Conservation (phyloP, 148 eudicot species). For the Rhododendron vialii region DNA sequence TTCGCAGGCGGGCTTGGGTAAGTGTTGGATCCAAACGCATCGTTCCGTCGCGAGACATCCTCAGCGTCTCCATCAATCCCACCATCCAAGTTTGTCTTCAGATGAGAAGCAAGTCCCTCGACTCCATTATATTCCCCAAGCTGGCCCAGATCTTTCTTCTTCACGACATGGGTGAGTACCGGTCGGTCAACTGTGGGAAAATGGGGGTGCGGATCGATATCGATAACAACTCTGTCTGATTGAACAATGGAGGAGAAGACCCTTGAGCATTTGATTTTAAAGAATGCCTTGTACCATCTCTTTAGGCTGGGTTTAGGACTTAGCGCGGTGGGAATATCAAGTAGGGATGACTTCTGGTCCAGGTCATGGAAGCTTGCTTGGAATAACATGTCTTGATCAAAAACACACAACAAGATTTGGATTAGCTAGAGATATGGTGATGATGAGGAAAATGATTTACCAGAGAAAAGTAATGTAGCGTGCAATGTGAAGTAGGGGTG, state of each 20-base stretch:
- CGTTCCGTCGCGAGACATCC: neutral
- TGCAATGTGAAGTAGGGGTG: too few species aligned
- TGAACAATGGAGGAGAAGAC: neutral
- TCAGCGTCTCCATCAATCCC: constrained; percentile 3
- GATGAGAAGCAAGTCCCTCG: neutral
- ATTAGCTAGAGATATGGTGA: too few species aligned
- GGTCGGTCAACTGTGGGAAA: neutral
- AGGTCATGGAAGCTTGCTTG: too few species aligned
- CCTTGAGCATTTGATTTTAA: neutral
- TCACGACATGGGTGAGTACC: neutral
- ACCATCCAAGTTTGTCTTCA: constrained; percentile 7
- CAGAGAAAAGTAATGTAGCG: too few species aligned
- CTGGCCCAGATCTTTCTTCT: neutral
- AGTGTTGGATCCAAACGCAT: constrained; percentile 12
- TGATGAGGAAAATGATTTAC: too few species aligned
- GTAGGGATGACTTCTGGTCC: too few species aligned
- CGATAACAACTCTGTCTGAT: neutral
- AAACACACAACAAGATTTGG: too few species aligned
- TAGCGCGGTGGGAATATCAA: too few species aligned
- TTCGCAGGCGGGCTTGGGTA: constrained; percentile 7
- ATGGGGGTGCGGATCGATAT: neutral
- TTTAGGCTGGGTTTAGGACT: too few species aligned
- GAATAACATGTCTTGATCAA: too few species aligned
- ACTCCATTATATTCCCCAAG: neutral
- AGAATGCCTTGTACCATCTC: neutral